Evolutionary conservation across 352 stramenopile species (phyloP).

Genomic region (Aphanomyces astaci): DNA sequence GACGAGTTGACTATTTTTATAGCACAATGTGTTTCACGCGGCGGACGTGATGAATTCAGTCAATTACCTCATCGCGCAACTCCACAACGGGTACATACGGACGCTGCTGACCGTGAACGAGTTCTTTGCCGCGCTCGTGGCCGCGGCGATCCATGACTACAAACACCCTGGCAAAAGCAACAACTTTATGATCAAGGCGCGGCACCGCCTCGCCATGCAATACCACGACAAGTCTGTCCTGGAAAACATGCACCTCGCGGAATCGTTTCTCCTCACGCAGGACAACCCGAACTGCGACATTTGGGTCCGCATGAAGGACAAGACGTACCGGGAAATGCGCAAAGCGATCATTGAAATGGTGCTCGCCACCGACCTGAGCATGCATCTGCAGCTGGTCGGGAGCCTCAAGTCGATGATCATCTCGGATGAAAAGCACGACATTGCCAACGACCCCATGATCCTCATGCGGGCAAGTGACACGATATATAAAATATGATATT

Average conservation of each 20-base stretch:
- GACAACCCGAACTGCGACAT: slow-evolving; percentile 23
- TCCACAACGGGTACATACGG: slow-evolving; percentile 16
- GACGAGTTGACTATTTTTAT: too few relatives aligned
- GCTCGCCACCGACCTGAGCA: slow-evolving; percentile 28
- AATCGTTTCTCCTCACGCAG: slow-evolving; percentile 24
- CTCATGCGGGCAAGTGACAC: slow-evolving; percentile 23
- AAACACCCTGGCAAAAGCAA: slow-evolving; percentile 28
- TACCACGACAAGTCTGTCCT: slow-evolving; percentile 31
- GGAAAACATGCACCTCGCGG: slow-evolving; percentile 30
- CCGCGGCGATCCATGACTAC: slow-evolving; percentile 31
- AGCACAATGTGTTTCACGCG: slow-evolving; percentile 23
- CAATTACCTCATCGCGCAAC: slow-evolving; percentile 22
- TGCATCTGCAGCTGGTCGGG: slow-evolving; percentile 22
- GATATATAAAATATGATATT: too few relatives aligned
- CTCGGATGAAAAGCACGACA: slow-evolving; percentile 23
- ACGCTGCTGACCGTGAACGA: slow-evolving; percentile 16
- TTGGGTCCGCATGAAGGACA: slow-evolving; percentile 23
- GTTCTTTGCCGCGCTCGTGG: slow-evolving; percentile 24
- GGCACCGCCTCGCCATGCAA: slow-evolving; percentile 23
- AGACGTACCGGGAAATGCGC: slow-evolving; percentile 22
- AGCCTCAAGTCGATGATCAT: slow-evolving; percentile 27
- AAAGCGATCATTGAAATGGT: slow-evolving; percentile 26
- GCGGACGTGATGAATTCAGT: slow-evolving; percentile 22
- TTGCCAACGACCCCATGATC: slow-evolving; percentile 21
- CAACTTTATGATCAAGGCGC: slow-evolving; percentile 28